Conservation (phyloP, 2,329 filamentous ascomycete genomes). For the Blastomyces gilchristii region DNA sequence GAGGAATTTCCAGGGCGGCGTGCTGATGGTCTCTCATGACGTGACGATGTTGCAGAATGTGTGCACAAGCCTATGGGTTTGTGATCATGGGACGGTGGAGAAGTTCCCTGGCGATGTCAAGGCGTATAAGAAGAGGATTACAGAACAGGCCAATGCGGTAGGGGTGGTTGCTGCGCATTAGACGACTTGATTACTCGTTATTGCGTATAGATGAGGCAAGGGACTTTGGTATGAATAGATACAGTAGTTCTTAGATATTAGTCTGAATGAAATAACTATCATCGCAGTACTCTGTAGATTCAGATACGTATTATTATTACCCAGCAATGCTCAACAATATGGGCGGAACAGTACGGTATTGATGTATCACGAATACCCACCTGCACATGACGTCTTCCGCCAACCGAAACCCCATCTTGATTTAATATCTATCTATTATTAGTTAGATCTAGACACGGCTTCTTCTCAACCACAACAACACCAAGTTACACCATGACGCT, state of each 20-base stretch:
- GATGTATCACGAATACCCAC: not conserved
- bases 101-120: slow-evolving; percentile 94
- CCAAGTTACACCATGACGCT: not conserved
- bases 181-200: not conserved
- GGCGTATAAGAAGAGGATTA: slow-evolving; percentile 94
- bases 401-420: not conserved
- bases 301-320: not conserved
- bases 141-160: slow-evolving; percentile 73
- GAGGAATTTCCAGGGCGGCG: slow-evolving; percentile 79
- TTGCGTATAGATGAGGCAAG: not conserved
- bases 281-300: too few relatives aligned
- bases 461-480: not conserved
- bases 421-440: not conserved
- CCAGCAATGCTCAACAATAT: not conserved
- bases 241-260: not conserved
- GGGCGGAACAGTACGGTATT: not conserved
- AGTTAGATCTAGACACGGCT: not conserved
- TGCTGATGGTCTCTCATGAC: slow-evolving; percentile 98
- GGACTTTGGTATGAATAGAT: not conserved
- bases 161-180: slow-evolving; percentile 54
- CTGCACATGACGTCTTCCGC: not conserved
- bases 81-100: slow-evolving; percentile 85
- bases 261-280: not conserved
- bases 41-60: slow-evolving; percentile 98
- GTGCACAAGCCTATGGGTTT: slow-evolving; percentile 91